Evolutionary conservation across 148 eudicot species (phyloP), one percentile per base, ranked within the genome.

Genomic region (Limonium bicolor): DNA sequence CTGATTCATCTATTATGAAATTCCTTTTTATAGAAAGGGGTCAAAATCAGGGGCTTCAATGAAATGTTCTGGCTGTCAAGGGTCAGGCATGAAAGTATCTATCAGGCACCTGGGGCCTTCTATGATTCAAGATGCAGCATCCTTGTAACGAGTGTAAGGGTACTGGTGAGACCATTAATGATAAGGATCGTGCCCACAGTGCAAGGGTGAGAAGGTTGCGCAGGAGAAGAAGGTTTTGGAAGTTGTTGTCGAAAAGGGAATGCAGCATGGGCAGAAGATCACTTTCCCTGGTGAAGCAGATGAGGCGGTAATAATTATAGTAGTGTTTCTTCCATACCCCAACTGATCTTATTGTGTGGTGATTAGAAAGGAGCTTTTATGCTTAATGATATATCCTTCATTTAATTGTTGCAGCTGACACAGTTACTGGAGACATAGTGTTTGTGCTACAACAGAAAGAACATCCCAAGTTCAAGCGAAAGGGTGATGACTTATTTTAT

Each of bases 201-300:
- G 93, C 57, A 81, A 77, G 44, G 92, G 85, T 7, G 75, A 81
- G 50, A 81, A 81, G 55, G 81, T 81, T 37, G 70, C 56, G 22
- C 70, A 50, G 38, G 77, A 76, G 54, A 80, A 76, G 60, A 80
- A 80, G 58, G 85, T 81, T 15, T 56, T 77, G 16, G 92, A 81
- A 57, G 85, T 73, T 0, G 4, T 37, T 28, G 81, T 77, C 2
- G 92, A 81, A 48, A 81, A 81, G 78, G 92, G 92, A 14, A 81
- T 81, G 92, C 84, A 68, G 20, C 56, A 73, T 49, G 76, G 73
- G 4, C 84, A 76, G 63, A 73, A 73, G 28, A 73, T 80, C 29
- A 72, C 84, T 27, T 80, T 80, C 50, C 68, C 72, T 9, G 90
- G 90, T 12, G 90, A 67, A 50, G 90, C 90, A 5, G 90, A 80